A percentile compares a stretch with the other conserved stretches of the same genome.
Evolutionary conservation across 2,329 filamentous ascomycete species (phyloP).

Genomic region (Cladophialophora yegresii): DNA sequence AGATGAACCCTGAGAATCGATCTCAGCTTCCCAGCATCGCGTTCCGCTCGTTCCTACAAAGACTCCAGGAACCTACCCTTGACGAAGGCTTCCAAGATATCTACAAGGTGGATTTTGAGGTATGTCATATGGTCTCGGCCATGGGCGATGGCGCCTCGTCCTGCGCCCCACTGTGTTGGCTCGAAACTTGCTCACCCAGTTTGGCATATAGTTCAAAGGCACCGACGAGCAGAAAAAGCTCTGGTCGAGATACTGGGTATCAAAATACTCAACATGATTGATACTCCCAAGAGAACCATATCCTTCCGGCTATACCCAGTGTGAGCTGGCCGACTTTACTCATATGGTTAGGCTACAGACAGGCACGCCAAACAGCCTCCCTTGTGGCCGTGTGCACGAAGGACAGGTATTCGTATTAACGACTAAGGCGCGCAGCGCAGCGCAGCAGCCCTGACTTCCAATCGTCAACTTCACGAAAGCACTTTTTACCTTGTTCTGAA

Average conservation of each 20-base stretch:
- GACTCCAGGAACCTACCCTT: slow-evolving; percentile 70
- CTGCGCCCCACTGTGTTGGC: not conserved
- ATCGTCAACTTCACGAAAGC: not conserved
- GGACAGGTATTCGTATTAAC: not conserved
- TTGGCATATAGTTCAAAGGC: slow-evolving; percentile 31
- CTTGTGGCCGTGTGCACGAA: not conserved
- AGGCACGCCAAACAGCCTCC: not conserved
- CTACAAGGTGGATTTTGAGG: slow-evolving; percentile 70
- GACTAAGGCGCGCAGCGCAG: too few species aligned
- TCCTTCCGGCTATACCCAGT: not conserved
- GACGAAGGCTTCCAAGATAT: slow-evolving; percentile 86
- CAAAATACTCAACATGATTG: slow-evolving; percentile 36
- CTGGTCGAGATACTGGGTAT: slow-evolving; percentile 39
- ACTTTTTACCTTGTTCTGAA: not conserved
- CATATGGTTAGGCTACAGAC: not conserved
- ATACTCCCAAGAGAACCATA: slow-evolving; percentile 1
- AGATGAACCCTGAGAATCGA: slow-evolving; percentile 82
- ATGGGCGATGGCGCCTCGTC: not conserved
- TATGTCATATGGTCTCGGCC: slow-evolving; percentile 40
- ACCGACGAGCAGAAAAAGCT: slow-evolving; percentile 34
- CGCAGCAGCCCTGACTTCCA: not conserved
- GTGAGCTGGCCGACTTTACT: not conserved
- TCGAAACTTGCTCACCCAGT: not conserved
- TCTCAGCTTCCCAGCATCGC: slow-evolving; percentile 73
- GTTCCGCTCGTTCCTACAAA: slow-evolving; percentile 72